Evolutionary conservation across 2,329 filamentous ascomycete species (phyloP).

Genomic region (Trichoderma atroviride): DNA sequence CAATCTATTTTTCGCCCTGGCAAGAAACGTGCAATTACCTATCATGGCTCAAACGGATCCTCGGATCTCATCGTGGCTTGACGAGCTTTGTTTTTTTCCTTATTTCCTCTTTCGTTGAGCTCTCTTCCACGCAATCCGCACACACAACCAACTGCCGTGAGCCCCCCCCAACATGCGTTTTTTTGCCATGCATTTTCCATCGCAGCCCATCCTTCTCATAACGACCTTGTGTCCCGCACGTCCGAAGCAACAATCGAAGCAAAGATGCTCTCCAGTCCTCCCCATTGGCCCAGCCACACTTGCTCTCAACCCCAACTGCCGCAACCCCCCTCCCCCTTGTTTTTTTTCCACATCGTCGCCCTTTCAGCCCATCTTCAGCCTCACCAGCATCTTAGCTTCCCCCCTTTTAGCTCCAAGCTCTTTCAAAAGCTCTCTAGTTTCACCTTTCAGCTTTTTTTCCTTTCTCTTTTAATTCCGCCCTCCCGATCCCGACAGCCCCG

Average conservation of each 20-base stretch:
- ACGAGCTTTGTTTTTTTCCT: neutral
- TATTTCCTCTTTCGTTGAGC: neutral
- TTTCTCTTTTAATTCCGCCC: neutral
- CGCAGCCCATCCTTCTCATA: neutral
- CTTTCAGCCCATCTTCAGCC: neutral
- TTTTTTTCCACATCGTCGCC: neutral
- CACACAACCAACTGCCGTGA: neutral
- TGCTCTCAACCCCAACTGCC: no score
- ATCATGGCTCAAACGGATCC: neutral
- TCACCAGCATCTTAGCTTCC: neutral
- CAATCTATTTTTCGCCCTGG: neutral
- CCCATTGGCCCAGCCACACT: neutral
- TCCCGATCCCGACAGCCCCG: slow-evolving; percentile 8
- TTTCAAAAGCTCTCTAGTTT: neutral
- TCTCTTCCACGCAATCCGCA: neutral
- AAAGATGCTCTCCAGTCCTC: neutral
- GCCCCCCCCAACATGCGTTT: neutral
- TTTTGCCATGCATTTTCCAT: neutral
- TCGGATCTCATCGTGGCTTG: slow-evolving; percentile 5
- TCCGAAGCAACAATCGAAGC: neutral
- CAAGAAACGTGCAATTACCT: neutral
- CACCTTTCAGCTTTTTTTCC: neutral
- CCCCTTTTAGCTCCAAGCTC: neutral
- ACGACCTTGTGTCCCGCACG: neutral
- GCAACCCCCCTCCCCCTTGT: neutral